Conservation (phyloP, 2,329 filamentous ascomycete species). For the Eurotiales sp. region DNA sequence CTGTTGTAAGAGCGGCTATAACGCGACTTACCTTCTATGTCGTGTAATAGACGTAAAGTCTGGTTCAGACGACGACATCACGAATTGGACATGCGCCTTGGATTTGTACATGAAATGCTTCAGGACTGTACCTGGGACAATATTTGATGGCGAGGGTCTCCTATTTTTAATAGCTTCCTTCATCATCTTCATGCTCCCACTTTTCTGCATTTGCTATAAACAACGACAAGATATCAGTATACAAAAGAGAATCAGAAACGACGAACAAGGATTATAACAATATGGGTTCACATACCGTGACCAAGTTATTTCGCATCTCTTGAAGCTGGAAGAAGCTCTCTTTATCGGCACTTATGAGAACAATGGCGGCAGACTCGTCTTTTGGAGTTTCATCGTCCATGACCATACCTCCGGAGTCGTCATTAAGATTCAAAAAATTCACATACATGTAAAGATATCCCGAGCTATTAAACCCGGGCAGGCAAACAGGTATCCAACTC, state of each 20-base stretch:
- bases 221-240: background rate
- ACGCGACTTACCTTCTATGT: constrained; percentile 53
- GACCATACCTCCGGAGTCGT: constrained; percentile 40
- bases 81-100: constrained; percentile 89
- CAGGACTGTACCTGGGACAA: constrained; percentile 74
- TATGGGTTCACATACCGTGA: constrained; percentile 51
- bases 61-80: constrained; percentile 76
- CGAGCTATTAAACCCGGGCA: constrained; percentile 94
- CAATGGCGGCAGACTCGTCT: constrained; percentile 77
- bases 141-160: constrained; percentile 67
- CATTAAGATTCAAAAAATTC: constrained; percentile 73
- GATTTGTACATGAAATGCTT: constrained; percentile 97
- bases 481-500: constrained; percentile 93
- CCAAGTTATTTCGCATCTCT: constrained; percentile 61
- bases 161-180: constrained; percentile 66
- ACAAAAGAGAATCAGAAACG: background rate
- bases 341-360: constrained; percentile 88
- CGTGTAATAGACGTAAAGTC: constrained; percentile 60
- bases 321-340: constrained; percentile 91
- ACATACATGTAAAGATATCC: constrained; percentile 99
- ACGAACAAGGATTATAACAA: no score
- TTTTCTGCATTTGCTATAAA: constrained; percentile 65
- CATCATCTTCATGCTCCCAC: constrained; percentile 71
- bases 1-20: no score
- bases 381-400: constrained; percentile 39